phyloP scores from a whole-genome alignment of 2,329 filamentous ascomycete genomes.

The Fusarium albosuccineum region DNA sequence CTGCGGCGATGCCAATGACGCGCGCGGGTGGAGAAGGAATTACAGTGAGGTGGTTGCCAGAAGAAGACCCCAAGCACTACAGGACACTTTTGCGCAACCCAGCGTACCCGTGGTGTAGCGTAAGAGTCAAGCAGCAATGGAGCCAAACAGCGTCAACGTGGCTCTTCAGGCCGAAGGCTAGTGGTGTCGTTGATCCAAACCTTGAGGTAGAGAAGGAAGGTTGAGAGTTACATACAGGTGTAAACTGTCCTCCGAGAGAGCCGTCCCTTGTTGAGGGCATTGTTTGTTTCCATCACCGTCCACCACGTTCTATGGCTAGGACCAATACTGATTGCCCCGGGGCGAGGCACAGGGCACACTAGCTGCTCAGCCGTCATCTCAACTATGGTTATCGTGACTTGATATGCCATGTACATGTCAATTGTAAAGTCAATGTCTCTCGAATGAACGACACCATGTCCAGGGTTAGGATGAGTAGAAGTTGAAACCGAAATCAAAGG shows the following conservation, averaged over 20 bases:
- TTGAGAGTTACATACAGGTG: not conserved
- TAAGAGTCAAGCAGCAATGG: not conserved
- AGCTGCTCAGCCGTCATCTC: no score
- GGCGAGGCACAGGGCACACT: no score
- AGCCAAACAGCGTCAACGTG: not conserved
- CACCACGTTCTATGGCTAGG: conserved; percentile 43
- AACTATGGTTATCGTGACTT: no score
- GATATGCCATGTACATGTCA: no score
- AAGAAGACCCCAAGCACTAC: conserved; percentile 5
- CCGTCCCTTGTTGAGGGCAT: not conserved
- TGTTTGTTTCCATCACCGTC: conserved; percentile 34
- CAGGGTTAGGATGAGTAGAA: no score
- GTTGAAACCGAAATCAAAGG: not conserved
- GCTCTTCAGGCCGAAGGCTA: not conserved
- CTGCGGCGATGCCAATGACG: conserved; percentile 36
- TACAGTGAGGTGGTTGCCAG: conserved; percentile 9
- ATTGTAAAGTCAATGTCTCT: no score
- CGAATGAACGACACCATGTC: not conserved
- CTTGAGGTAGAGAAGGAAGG: not conserved
- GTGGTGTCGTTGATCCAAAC: not conserved
- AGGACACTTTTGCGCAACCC: not conserved
- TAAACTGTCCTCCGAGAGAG: not conserved
- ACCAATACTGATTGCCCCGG: conserved; percentile 10
- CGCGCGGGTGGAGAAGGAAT: conserved; percentile 21
- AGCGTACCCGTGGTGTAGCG: not conserved